Evolutionary conservation across 2,329 filamentous ascomycete species (phyloP).

Genomic region (Neonectria punicea): DNA sequence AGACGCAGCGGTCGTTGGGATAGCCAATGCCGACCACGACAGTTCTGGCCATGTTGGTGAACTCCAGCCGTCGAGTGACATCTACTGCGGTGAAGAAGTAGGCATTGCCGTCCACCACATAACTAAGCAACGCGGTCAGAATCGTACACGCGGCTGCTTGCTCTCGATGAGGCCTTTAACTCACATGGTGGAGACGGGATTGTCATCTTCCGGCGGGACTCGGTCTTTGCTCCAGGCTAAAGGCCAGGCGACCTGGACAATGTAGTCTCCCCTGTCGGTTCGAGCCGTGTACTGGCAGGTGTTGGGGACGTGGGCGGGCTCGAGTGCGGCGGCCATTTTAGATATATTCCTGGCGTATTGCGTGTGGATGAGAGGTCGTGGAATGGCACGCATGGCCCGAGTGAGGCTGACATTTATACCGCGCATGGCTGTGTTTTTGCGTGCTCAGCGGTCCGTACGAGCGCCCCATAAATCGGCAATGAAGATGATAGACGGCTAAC

Average conservation of each 20-base stretch:
- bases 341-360: conserved; percentile 17
- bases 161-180: conserved; percentile 12
- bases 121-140: conserved; percentile 36
- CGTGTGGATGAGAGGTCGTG: background rate
- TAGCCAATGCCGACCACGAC: conserved; percentile 49
- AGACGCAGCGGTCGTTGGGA: conserved; percentile 43
- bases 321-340: conserved; percentile 24
- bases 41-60: conserved; percentile 39
- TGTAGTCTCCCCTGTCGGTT: conserved; percentile 44
- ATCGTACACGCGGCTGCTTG: too few relatives aligned
- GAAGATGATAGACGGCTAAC: background rate
- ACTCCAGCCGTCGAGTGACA: conserved; percentile 40
- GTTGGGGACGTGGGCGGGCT: conserved; percentile 39
- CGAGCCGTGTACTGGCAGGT: conserved; percentile 41
- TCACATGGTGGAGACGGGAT: conserved; percentile 40
- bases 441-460: background rate
- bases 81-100: conserved; percentile 50
- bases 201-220: conserved; percentile 34
- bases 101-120: conserved; percentile 49
- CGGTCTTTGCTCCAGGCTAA: conserved; percentile 43
- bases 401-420: conserved; percentile 3
- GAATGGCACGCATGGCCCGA: background rate
- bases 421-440: background rate
- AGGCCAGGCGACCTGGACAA: conserved; percentile 47
- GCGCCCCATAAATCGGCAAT: background rate